Percentiles rank a stretch among this genome's conserved stretches.
Evolutionary conservation across 768 basidiomycete species (phyloP).

Genomic region (Trametes villosa): DNA sequence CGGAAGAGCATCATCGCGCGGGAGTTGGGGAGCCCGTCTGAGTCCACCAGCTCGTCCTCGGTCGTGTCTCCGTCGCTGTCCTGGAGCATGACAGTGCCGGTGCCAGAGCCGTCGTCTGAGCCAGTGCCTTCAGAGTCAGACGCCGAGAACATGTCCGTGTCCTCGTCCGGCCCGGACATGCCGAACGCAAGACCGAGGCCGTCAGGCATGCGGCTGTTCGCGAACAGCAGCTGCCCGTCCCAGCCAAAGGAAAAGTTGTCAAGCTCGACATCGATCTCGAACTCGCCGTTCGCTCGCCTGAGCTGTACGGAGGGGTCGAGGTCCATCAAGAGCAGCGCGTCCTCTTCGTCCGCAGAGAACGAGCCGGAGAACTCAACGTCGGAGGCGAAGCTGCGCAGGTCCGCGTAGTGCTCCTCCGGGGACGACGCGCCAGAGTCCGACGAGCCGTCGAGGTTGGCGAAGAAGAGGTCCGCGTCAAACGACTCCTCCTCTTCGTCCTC

Average conservation of each 20-base stretch:
- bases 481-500: slow-evolving; percentile 66
- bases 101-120: slow-evolving; percentile 40
- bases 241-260: slow-evolving; percentile 32
- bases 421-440: slow-evolving; percentile 50
- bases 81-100: slow-evolving; percentile 30
- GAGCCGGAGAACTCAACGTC: slow-evolving; percentile 27
- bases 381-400: slow-evolving; percentile 37
- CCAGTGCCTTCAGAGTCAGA: slow-evolving; percentile 46
- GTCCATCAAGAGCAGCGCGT: slow-evolving; percentile 34
- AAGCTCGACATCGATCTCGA: slow-evolving; percentile 34
- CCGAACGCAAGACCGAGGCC: slow-evolving; percentile 31
- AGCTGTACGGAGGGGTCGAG: slow-evolving; percentile 32
- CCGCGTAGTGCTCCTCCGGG: slow-evolving; percentile 50
- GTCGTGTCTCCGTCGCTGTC: slow-evolving; percentile 77
- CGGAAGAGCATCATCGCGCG: slow-evolving; percentile 75
- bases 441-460: slow-evolving; percentile 72
- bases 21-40: slow-evolving; percentile 72
- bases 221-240: slow-evolving; percentile 31
- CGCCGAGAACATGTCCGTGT: slow-evolving; percentile 51
- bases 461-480: slow-evolving; percentile 85
- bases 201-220: slow-evolving; percentile 15
- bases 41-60: slow-evolving; percentile 83
- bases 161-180: slow-evolving; percentile 39
- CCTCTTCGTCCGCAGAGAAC: slow-evolving; percentile 34
- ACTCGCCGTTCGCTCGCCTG: slow-evolving; percentile 28